These are phyloP conservation scores for Echium plantagineum DNA, from an alignment of 257 asterid species.

Conservation along the genomic window DNA sequence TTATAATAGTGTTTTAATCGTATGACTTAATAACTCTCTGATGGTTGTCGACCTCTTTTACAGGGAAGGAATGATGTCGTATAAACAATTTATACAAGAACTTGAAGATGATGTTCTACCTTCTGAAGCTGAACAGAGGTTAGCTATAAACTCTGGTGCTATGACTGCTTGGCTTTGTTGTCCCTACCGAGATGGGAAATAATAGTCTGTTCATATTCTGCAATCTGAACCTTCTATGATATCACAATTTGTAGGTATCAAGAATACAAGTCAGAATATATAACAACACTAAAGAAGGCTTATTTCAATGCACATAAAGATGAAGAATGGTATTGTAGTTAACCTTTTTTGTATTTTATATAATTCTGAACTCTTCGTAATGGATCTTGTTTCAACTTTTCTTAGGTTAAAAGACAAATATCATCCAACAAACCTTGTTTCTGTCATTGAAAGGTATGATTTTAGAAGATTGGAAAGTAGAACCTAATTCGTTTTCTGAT, in stretches of 20 bases:
- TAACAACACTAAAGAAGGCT: constrained; percentile 73
- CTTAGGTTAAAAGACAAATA: constrained; percentile 94
- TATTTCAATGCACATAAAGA: constrained; percentile 78
- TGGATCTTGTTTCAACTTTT: constrained; percentile 10
- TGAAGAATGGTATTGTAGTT: constrained; percentile 74
- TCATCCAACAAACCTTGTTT: constrained; percentile 77
- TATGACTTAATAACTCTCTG: not conserved
- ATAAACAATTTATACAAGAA: constrained; percentile 99
- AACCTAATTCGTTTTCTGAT: not conserved
- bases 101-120: constrained; percentile 97
- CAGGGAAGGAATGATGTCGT: constrained; percentile 99
- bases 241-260: constrained; percentile 50
- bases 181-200: not conserved
- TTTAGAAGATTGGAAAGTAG: constrained; percentile 5
- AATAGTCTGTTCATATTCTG: not conserved
- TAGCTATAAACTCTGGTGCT: constrained; percentile 5
- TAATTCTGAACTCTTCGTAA: constrained; percentile 5
- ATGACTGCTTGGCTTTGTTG: not conserved
- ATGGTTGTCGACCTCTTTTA: constrained; percentile 3
- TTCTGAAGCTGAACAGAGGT: constrained; percentile 97
- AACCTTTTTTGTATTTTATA: constrained; percentile 6
- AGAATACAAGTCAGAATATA: constrained; percentile 82
- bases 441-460: constrained; percentile 77
- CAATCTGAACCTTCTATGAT: not conserved
- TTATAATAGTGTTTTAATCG: not conserved